These are phyloP conservation scores for Colletotrichum chrysophilum DNA, from an alignment of 2,329 filamentous ascomycete species.

Conservation along the genomic window DNA sequence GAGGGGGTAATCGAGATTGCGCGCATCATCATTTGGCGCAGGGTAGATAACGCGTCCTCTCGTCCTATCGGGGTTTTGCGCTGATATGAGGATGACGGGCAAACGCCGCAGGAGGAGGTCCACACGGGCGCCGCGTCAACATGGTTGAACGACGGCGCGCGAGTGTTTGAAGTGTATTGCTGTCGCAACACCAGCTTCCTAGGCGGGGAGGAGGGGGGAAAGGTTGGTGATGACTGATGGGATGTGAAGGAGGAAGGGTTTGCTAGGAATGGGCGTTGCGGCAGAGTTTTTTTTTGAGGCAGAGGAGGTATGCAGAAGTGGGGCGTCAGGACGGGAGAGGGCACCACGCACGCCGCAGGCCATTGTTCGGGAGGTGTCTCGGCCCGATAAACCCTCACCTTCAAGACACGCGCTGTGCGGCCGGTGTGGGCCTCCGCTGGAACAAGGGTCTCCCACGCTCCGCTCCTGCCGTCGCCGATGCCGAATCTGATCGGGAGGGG, in stretches of 20 bases:
- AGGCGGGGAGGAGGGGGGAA: background rate
- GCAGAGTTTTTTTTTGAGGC: background rate
- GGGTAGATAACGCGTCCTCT: background rate
- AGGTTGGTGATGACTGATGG: background rate
- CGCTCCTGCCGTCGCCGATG: background rate
- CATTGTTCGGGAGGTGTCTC: constrained; percentile 7
- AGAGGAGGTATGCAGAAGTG: background rate
- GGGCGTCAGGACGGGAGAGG: background rate
- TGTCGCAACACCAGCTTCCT: background rate
- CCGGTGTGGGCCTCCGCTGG: background rate
- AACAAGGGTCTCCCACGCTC: background rate
- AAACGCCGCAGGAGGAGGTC: background rate
- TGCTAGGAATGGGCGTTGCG: rapidly evolving
- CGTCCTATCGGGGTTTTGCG: background rate
- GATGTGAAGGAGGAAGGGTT: background rate
- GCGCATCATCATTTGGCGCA: constrained; percentile 7
- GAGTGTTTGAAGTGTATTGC: background rate
- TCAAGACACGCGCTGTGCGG: background rate
- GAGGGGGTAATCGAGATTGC: background rate
- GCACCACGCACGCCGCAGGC: background rate
- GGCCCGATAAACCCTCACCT: background rate
- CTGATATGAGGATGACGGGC: background rate
- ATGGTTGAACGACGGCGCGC: background rate
- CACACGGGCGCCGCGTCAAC: background rate
- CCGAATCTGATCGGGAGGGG: background rate